phyloP scores from a whole-genome alignment of 805 yeast species.

The Lachancea lanzarotensis region DNA sequence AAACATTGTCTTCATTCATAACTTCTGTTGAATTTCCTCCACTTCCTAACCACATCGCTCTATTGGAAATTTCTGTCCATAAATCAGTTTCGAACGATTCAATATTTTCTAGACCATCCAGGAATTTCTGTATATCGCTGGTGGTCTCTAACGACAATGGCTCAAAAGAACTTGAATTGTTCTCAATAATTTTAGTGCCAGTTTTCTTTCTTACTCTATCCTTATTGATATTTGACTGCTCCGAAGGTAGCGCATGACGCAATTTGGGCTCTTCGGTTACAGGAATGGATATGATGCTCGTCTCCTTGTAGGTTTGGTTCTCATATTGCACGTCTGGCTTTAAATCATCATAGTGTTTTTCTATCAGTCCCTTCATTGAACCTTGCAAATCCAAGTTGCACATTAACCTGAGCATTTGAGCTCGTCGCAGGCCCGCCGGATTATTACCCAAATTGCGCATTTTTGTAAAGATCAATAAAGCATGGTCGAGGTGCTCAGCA shows the following conservation, averaged over 20 bases:
- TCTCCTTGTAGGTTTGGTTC: conserved; percentile 14
- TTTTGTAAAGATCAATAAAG: conserved; percentile 58
- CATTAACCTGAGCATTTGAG: conserved; percentile 60
- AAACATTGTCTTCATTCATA: conserved; percentile 20
- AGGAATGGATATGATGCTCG: conserved; percentile 16
- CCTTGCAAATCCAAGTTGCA: conserved; percentile 63
- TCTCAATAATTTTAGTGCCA: conserved; percentile 21
- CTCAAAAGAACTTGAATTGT: conserved; percentile 27
- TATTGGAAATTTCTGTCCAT: conserved; percentile 74
- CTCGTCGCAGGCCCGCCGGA: conserved; percentile 71
- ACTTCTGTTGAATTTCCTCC: conserved; percentile 28
- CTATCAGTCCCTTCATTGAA: conserved; percentile 49
- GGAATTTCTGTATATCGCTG: conserved; percentile 32
- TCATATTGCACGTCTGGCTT: conserved; percentile 20
- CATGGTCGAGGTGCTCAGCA: conserved; percentile 63
- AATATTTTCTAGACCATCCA: conserved; percentile 28
- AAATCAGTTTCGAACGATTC: conserved; percentile 45
- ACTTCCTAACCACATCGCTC: conserved; percentile 67
- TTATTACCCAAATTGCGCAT: conserved; percentile 75
- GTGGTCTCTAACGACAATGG: conserved; percentile 31
- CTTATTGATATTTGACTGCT: background rate
- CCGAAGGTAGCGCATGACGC: background rate
- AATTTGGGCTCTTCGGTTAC: conserved; percentile 10
- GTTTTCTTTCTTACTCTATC: background rate
- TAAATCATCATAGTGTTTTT: conserved; percentile 46